Base-by-base conservation (phyloP, 441 rosid genomes). In the Gossypium trilobum region DNA sequence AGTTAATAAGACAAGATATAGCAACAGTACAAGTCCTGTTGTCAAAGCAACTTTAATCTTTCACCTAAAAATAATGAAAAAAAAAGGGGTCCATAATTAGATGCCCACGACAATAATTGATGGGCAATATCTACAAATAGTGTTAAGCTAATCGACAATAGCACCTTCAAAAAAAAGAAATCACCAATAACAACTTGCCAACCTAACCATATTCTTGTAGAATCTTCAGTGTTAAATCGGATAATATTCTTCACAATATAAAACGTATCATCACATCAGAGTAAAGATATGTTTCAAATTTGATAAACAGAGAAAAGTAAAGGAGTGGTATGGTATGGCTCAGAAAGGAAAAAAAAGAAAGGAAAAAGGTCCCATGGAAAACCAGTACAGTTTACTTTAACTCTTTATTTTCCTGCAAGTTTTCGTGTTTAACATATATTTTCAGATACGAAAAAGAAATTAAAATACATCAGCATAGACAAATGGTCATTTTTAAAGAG, bases 21-120 rank as follows among this genome's bases (percentile, higher is more conserved):
- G 39, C 13, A 31, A 27, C 29, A 62, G 68, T 31, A 50, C 27
- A 17, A 13, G 22, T 27, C 3, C 4, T 4, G 27, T 29, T 48
- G n/a, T 29, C 11, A 5, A 27, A 72, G 57, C 70, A 72, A 67
- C 71, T 67, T 50, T 67, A 48, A 67, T 59, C 31, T 22, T 62
- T 23, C 66, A 25, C 22, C 67, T 48, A 14, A 61, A 48, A 31
- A 48, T 60, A 61, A 19, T 61, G 29, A 27, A 29, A 60, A 2
- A 14, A 62, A 2, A 23, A 51, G 74, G 68, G n/a, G 19, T 59
- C 48, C 13, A 23, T 25, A 8, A 4, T 60, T 48, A 72, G 68
- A 27, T 72, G 20, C 42, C 42, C 66, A 42, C 6, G 9, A 22
- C 1, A 17, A 71, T 71, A 27, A 16, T 59, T 58, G 64, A 11